Evolutionary conservation across 768 basidiomycete genomes (phyloP), one percentile per base, ranked within the genome.

Genomic region (Phaffia tasmanica): DNA sequence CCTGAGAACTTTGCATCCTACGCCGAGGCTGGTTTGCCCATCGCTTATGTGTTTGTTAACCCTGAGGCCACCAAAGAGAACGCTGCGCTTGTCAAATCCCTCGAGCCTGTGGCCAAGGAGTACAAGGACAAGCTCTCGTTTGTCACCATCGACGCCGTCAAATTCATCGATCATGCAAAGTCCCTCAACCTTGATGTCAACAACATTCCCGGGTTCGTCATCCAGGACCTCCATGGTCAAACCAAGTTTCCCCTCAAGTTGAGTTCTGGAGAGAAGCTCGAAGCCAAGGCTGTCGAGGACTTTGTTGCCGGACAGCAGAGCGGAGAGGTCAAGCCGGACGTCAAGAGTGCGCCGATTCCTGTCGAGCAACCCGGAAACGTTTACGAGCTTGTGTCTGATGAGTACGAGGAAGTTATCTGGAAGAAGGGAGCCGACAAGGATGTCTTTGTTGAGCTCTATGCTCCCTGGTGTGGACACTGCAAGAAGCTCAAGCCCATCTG

Each of bases 381-480:
- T 63, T 86, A 82, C 77, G 83, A 81, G 59, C 79, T 99, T 30
- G 94, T 97, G 62, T 85, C 89, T 69, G 87, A 89, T 76, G 84
- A 86, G 71, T 98, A 97, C 71, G 90, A 98, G 2, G 79, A 89
- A 60, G 80, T 92, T 61, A 86, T 89, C 46, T 84, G 83, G 69
- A 89, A 95, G 74, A 87, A 91, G 70, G 79, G 80, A 66, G 64
- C 65, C 35, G 58, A 69, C 49, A 95, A 95, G 80, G 93, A 98
- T 75, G 86, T 97, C 72, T 91, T 99, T 73, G 81, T 97, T 71
- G 94, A 98, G 78, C 93, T 99, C 78, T 97, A 89, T 73, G 95
- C 95, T 57, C 84, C 90, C 58, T 99, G 95, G 95, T 93, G 85
- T 77, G 88, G 88, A 54, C 90, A 92, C 83, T 93, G 91, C 86